Base-by-base conservation (phyloP, 2,329 filamentous ascomycete species). In the Pseudogymnoascus sp. region DNA sequence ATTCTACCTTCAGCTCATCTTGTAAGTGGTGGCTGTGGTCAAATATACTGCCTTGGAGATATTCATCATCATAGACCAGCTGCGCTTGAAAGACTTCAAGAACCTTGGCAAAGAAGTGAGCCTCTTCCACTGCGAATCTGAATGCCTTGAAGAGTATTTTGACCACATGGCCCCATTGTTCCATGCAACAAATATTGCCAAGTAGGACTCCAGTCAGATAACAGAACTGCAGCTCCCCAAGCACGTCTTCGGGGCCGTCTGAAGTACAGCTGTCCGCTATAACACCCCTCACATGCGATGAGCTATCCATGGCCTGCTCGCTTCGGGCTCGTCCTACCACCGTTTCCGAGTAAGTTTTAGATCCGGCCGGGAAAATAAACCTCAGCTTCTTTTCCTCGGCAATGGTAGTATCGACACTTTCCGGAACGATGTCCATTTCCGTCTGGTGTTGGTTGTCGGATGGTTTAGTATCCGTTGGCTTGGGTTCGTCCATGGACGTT, bases 101-200 rank as follows among this genome's bases (percentile, higher is more conserved):
- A 33, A 87, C 74, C n/a, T 71, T 70, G 2, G 73, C 72, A 10
- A 77, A 77, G 33, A 87, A 77, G 0, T 65, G 62, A 0, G 84
- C 83, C 1, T 75, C 74, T 3, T 71, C 68, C 22, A 74, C 64
- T 0, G 77, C 73, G 1, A 87, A 78, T 8, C 68, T 66, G 68
- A 80, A 79, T 1, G 82, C 79, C 26, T 79, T 78, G 56, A 87
- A 77, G 10, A 85, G 68, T 35, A 85, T 70, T 59, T 76, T 78
- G 40, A 82, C 76, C 65, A 85, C 78, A 68, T 84, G 78, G 76
- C 80, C 83, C 85, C 84, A 88, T 65, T 88, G 84, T 65, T 85
- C 82, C 46, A 86, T 75, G 67, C 84, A 87, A 7, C 82, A 77
- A 43, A 82, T 74, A 70, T 86, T 88, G 41, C 81, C 80, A 1